Base-by-base conservation (phyloP, 495 filamentous ascomycete genomes). In the Neurospora discreta region DNA sequence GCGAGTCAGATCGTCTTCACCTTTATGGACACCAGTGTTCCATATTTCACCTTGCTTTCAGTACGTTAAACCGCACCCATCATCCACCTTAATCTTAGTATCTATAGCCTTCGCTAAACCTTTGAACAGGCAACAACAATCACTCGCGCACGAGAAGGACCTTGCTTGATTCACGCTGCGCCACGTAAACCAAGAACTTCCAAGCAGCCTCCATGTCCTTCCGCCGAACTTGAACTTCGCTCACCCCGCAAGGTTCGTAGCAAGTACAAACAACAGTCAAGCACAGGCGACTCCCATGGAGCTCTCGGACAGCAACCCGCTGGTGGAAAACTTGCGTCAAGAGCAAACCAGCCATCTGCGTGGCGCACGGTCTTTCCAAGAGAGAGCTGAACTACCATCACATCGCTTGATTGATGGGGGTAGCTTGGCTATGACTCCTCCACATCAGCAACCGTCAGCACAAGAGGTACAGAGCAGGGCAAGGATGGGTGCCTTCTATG, bases 291-390 rank as follows among this genome's bases (percentile, higher is more conserved):
- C 44, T 52, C 44, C 10, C 0, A 13, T 23, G n/a, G 44, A 5
- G 1, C 44, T 11, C 42, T n/a, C 20, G 10, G 20, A 23, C 4
- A 52, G n/a, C 10, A 20, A 52, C 20, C 2, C 44, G 10, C 11
- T 1, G 44, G 44, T 20, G 11, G n/a, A 23, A 5, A 52, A 13
- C 0, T 4, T 20, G 44, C 44, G 1, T 5, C 5, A 10, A 4
- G 0, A 0, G 23, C 1, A 26, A 0, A 0, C 46, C 11, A 15
- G 5, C 4, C 23, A 58, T 13, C 10, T 5, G 20, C 20, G 1
- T 58, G 46, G 20, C 1, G 1, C 46, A 15, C 0, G 15, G 23
- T 26, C 20, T 26, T 6, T 26, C 2, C 20, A 26, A 58, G 23
- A 30, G 46, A 6, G 4, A 15, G 5, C 11, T 5, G 20, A 58